Evolutionary conservation across 2,329 filamentous ascomycete genomes (phyloP), one percentile per base, ranked within the genome.

Genomic region (Fonsecaea nubica): DNA sequence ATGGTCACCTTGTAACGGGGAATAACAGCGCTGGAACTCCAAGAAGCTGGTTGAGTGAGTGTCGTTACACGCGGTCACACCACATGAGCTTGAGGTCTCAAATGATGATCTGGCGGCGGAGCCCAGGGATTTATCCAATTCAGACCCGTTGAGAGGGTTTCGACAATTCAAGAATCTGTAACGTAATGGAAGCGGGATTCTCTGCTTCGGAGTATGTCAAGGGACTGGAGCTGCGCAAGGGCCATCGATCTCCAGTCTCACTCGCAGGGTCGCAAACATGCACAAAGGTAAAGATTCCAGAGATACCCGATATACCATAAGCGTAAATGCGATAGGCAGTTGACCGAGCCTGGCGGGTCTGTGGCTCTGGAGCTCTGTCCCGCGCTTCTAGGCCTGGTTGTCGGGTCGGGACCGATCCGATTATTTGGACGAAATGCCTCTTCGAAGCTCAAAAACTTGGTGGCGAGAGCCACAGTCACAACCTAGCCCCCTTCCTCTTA

Each of bases 401-500:
- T 55, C 59, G 59, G 59, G 9, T 53, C 48, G 59, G 33, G 35
- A 25, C 59, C 59, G 59, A 62, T 40, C 59, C 59, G 59, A 62
- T 33, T 25, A 25, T 50, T 2, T 5, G 3, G 12, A 50, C 21
- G 9, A 12, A 25, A 30, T 10, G n/a, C 54, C 33, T 25, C 8
- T 4, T 21, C 54, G 18, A 8, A 15, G 30, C 30, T 18, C 30
- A 32, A 32, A 35, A 7, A 6, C 18, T 36, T 9, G 30, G 21
- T 40, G 15, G 25, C 21, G 12, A 38, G 30, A 32, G 30, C 6
- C 0, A 32, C 6, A 4, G 30, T 4, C 30, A 32, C 30, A 32
- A 32, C 30, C 30, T 32, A 32, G 30, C 30, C 6, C 30, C 30
- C 30, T 32, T 32, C 30, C 30, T 32, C 30, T 32, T 32, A 32